Evolutionary conservation across 352 stramenopile species (phyloP).

Genomic region (Pythium vanterpoolii): DNA sequence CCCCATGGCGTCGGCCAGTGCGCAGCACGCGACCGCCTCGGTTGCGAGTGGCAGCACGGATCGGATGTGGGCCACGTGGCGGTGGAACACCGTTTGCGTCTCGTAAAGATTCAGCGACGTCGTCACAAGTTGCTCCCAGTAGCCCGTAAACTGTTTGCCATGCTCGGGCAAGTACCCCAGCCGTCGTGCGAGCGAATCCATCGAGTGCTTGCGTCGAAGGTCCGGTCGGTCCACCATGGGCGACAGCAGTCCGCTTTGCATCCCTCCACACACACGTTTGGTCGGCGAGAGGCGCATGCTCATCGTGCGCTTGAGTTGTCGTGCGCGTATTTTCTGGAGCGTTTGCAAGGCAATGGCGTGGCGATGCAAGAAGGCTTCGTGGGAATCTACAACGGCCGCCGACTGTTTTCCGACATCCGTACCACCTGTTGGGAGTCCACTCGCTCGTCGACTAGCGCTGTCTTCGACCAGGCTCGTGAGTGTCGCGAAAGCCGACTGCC

Average conservation of each 20-base stretch:
- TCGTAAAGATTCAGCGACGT: slow-evolving; percentile 50
- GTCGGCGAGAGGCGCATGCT: background rate
- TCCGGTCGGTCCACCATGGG: slow-evolving; percentile 45
- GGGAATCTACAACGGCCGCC: background rate
- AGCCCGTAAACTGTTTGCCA: slow-evolving; percentile 41
- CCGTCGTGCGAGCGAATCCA: slow-evolving; percentile 52
- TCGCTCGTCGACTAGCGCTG: background rate
- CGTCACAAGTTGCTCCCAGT: slow-evolving; percentile 53
- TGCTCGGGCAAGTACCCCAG: slow-evolving; percentile 54
- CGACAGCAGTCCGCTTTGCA: slow-evolving; percentile 49
- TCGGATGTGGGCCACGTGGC: slow-evolving; percentile 41
- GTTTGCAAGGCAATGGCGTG: slow-evolving; percentile 8
- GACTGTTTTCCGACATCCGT: background rate
- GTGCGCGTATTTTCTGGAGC: slow-evolving; percentile 8
- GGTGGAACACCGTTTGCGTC: slow-evolving; percentile 35
- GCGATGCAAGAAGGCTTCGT: slow-evolving; percentile 14
- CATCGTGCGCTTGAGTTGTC: background rate
- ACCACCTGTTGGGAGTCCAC: background rate
- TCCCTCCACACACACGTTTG: background rate
- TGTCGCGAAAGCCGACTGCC: slow-evolving; percentile 5
- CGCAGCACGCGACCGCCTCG: slow-evolving; percentile 52
- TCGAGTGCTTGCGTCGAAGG: slow-evolving; percentile 54
- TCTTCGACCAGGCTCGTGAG: slow-evolving; percentile 8
- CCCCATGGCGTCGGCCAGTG: slow-evolving; percentile 49
- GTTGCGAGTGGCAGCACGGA: slow-evolving; percentile 36